These are phyloP conservation scores for Neurospora intermedia DNA, from an alignment of 495 filamentous ascomycete genomes.

Conservation along the genomic window DNA sequence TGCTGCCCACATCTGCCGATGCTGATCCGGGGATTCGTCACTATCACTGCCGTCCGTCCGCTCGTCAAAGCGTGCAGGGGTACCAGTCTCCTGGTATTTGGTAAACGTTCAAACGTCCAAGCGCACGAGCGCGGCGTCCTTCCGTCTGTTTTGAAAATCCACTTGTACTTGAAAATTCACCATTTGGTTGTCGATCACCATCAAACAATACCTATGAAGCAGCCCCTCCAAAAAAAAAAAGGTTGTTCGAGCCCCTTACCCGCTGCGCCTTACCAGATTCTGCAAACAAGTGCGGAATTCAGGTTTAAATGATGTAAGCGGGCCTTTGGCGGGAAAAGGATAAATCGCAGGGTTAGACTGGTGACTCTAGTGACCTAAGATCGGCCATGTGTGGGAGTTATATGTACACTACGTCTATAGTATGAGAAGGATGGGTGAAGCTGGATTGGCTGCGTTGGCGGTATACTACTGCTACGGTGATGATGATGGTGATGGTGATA, in stretches of 20 bases:
- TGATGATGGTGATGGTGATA: background rate
- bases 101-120: background rate
- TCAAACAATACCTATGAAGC: background rate
- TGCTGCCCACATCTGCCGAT: background rate
- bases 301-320: background rate
- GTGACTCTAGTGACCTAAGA: background rate
- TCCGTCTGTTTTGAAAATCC: background rate
- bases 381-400: background rate
- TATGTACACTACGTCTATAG: background rate
- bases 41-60: background rate
- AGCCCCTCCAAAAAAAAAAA: background rate
- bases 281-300: background rate
- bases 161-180: background rate
- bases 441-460: background rate
- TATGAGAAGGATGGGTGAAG: background rate
- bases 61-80: background rate
- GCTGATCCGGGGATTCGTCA: background rate
- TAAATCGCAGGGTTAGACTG: background rate
- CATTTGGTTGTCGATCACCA: background rate
- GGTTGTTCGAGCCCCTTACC: background rate
- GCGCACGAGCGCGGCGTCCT: background rate
- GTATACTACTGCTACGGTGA: background rate
- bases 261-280: background rate
- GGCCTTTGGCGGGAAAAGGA: background rate
- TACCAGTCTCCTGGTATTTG: no score